A percentile compares a stretch with the other conserved stretches of the same genome.
Conservation (phyloP, 2,329 filamentous ascomycete species). For the Dactylellina parvicollis region DNA sequence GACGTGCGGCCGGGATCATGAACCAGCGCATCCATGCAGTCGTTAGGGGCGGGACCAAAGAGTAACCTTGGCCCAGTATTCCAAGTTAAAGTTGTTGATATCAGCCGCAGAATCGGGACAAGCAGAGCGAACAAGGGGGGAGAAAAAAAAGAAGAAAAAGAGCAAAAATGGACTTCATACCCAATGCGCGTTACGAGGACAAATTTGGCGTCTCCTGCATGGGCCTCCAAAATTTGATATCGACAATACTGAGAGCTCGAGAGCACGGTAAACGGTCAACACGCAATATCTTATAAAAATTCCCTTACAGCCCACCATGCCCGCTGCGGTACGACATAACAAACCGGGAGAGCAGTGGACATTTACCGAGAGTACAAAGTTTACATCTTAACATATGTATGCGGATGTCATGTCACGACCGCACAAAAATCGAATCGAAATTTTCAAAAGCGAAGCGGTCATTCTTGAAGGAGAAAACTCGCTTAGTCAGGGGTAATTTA, state of each 20-base stretch:
- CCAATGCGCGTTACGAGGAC: slow-evolving; percentile 7
- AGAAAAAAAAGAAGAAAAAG: neutral
- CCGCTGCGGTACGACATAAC: neutral
- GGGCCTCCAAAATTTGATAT: neutral
- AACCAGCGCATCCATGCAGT: slow-evolving; percentile 34
- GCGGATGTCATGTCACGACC: slow-evolving; percentile 33
- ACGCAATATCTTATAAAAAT: neutral
- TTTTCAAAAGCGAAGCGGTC: too few species aligned
- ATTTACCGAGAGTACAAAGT: slow-evolving; percentile 29
- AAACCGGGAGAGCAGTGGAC: slow-evolving; percentile 2
- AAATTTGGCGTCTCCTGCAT: slow-evolving; percentile 40
- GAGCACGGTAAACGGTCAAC: neutral
- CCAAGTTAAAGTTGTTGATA: slow-evolving; percentile 11
- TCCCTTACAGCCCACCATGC: neutral
- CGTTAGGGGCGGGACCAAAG: slow-evolving; percentile 35
- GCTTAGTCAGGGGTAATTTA: neutral
- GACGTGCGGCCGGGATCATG: slow-evolving; percentile 14
- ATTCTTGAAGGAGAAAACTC: neutral
- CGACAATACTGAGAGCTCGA: neutral
- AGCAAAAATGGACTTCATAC: neutral
- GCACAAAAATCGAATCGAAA: slow-evolving; percentile 5
- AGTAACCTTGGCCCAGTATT: slow-evolving; percentile 30
- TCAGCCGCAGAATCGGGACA: slow-evolving; percentile 27
- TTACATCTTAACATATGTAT: neutral
- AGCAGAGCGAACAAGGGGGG: too few species aligned